These are phyloP conservation scores for Gastrodia elata DNA, from an alignment of 106 monocot species.

Conservation along the genomic window DNA sequence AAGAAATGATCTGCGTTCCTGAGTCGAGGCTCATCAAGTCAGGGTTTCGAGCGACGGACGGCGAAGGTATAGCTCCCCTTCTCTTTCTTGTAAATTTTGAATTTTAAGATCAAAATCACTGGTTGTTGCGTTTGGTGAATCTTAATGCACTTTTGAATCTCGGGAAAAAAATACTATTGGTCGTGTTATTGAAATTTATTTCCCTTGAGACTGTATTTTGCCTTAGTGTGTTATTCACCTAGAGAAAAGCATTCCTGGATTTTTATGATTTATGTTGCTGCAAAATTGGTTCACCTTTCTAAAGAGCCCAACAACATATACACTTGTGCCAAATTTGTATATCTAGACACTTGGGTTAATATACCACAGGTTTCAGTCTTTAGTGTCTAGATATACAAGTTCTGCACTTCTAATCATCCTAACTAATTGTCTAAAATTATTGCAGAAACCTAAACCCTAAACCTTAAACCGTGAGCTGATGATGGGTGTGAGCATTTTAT, in stretches of 20 bases:
- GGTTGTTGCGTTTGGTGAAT: not conserved
- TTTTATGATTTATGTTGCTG: not conserved
- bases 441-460: no score
- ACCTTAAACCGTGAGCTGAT: no score
- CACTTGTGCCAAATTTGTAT: no score
- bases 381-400: no score
- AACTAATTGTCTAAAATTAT: no score
- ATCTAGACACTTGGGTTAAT: no score
- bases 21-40: slow-evolving; percentile 38
- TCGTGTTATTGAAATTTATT: not conserved
- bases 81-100: slow-evolving; percentile 4
- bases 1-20: slow-evolving; percentile 58
- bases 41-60: slow-evolving; percentile 25
- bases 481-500: no score
- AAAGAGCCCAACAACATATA: no score
- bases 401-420: no score
- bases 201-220: not conserved
- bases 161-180: not conserved
- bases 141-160: not conserved
- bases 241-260: not conserved
- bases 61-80: slow-evolving; percentile 25
- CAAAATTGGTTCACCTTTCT: not conserved
- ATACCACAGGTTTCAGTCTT: no score
- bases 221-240: not conserved
- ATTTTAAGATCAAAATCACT: not conserved